Evolutionary conservation across 2,329 filamentous ascomycete species (phyloP).

Genomic region (Apiospora aurea): DNA sequence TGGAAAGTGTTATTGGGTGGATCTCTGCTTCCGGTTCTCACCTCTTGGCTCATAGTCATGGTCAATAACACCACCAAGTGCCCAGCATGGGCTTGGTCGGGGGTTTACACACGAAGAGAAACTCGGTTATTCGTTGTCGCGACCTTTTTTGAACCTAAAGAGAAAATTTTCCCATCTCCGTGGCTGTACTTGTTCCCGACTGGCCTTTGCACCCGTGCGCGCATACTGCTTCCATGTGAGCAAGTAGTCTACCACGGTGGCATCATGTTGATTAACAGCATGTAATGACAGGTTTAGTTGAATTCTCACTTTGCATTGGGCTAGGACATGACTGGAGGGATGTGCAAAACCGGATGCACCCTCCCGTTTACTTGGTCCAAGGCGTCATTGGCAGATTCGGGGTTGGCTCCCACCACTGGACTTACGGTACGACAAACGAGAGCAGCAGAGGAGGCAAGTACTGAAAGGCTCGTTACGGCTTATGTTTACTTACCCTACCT

Average conservation of each 20-base stretch:
- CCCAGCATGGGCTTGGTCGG: not conserved
- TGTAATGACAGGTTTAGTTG: not conserved
- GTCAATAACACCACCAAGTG: not conserved
- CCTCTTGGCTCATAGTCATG: not conserved
- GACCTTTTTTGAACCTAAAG: conserved; percentile 3
- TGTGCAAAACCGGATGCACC: not conserved
- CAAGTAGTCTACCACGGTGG: not conserved
- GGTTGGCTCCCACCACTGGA: not conserved
- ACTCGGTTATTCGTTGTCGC: not conserved
- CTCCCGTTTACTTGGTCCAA: not conserved
- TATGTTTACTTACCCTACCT: not conserved
- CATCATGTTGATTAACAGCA: not conserved
- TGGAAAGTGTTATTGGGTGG: conserved; percentile 14
- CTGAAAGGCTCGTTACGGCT: not conserved
- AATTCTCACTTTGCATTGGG: not conserved
- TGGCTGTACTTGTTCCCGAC: not conserved
- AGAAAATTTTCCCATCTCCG: not conserved
- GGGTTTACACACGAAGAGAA: not conserved
- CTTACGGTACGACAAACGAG: not conserved
- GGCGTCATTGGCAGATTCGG: not conserved
- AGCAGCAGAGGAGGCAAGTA: not conserved
- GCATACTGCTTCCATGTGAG: not conserved
- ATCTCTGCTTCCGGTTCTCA: conserved; percentile 9
- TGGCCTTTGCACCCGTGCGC: not conserved
- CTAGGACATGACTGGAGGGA: not conserved